Base-by-base conservation (phyloP, 208 protist genomes). In the Trypanosoma lewisi region DNA sequence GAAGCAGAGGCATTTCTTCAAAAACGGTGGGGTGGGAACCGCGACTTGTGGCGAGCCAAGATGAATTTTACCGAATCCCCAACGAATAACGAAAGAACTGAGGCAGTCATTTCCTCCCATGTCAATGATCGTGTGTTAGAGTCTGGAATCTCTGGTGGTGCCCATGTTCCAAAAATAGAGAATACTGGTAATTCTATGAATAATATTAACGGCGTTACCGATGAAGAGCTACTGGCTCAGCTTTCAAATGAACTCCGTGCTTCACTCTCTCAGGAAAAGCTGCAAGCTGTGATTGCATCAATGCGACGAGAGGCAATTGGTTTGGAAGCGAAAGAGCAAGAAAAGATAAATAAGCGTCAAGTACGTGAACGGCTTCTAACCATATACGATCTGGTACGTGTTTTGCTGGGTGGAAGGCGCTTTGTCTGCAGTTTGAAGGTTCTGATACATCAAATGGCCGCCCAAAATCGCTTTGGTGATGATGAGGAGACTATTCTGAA, bases 331-430 rank as follows among this genome's bases (percentile, higher is more conserved):
- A 67, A 57, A 23, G 78, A 84, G 52, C 67, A 80, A 30, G 67
- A 68, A 3, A 55, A 65, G n/a, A 83, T 91, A 27, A 75, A 69
- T 11, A 70, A 63, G 53, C 69, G 58, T 39, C 87, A 90, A 70
- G 63, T 77, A 39, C 59, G 63, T n/a, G 89, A 96, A 61, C 77
- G 79, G 2, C 33, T 92, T 23, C 52, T 92, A 17, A 70, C 57
- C 27, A 83, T 75, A 23, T 96, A 91, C 60, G 84, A 89, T 63
- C 82, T 89, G 53, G 55, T 94, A 7, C 78, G 85, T 33, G 69
- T 78, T 9, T 47, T 93, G 0, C 83, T 85, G 33, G 80, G 81
- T 14, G 59, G 47, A 21, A 84, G 62, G 19, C 68, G 60, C 31
- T 66, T 27, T n/a, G 51, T 28, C 17, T 82, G 59, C 41, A 74